A percentile compares a stretch with the other conserved stretches of the same genome.
phyloP scores from a whole-genome alignment of 495 filamentous ascomycete genomes.

The Lepraria neglecta region DNA sequence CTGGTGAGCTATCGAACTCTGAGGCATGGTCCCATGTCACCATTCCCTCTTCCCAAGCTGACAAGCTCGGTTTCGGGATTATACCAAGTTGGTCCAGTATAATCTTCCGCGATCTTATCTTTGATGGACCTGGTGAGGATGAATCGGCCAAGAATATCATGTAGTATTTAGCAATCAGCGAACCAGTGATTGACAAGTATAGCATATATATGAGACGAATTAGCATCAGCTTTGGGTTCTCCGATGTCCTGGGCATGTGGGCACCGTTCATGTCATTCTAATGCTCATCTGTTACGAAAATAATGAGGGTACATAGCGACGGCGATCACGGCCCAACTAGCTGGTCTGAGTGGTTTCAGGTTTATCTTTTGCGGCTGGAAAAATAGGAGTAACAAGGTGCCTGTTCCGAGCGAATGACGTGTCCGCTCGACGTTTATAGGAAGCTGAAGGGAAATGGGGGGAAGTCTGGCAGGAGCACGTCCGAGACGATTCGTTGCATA shows the following conservation, averaged over 20 bases:
- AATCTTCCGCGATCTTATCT: neutral
- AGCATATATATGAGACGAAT: neutral
- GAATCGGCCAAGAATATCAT: neutral
- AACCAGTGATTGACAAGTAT: neutral
- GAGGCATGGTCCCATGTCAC: neutral
- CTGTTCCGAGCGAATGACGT: neutral
- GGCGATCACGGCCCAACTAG: constrained; percentile 7
- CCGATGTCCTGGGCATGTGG: constrained; percentile 11
- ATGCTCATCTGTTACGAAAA: neutral
- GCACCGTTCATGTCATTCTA: constrained; percentile 6
- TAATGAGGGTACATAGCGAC: constrained; percentile 9
- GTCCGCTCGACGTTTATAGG: neutral
- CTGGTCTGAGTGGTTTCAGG: constrained; percentile 5
- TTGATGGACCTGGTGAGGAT: neutral
- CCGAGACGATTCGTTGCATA: no score
- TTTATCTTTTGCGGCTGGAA: constrained; percentile 4
- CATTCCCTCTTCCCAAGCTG: constrained; percentile 7
- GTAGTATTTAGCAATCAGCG: neutral
- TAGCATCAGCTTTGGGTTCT: constrained; percentile 3
- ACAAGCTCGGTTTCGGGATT: constrained; percentile 15
- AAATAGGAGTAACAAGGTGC: neutral
- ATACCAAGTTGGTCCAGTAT: neutral
- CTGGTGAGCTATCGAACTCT: neutral
- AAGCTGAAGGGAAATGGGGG: neutral
- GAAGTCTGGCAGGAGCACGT: neutral